Base-by-base conservation (phyloP, 2,329 filamentous ascomycete species). In the Trichoderma citrinoviride region DNA sequence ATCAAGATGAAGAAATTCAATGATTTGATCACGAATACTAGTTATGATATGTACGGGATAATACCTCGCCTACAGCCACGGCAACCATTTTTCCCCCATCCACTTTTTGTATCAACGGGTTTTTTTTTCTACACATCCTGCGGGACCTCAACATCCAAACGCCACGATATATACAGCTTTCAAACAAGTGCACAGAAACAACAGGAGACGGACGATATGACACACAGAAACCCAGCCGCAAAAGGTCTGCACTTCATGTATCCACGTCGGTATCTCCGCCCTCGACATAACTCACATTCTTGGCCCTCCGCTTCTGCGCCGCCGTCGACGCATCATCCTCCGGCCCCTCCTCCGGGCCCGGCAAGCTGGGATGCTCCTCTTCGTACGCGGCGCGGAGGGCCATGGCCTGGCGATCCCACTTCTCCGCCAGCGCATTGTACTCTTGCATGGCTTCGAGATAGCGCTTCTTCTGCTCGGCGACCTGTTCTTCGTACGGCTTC, bases 401-500 rank as follows among this genome's bases (percentile, higher is more conserved):
- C 27, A 80, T 77, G 3, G 90, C 89, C 64, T 87, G 84, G 21
- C 77, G 79, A 73, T 96, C 91, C 92, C 93, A 98, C 63, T 84
- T 82, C 57, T 82, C 84, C 8, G 85, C 82, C n/a, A 83, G 81
- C 56, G 82, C 81, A 53, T 87, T 86, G 75, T 86, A 92, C 23
- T 81, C 81, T 17, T 80, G 81, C 61, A 90, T 73, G 7, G 83
- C 83, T 43, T 82, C 80, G 29, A 80, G 80, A 69, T 93, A 90
- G 1, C 78, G 81, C 65, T 83, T 81, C 74, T 93, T 93, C 69
- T 92, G 89, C 60, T 83, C 83, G 62, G 88, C 83, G 4, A 90
- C 91, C 74, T 89, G 84, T 29, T 92, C 88, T 55, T 93, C 84
- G 72, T 91, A 98, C 0, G 93, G 93, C 73, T 85, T 83, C 72